Evolutionary conservation across 331 rosid species (phyloP).

Genomic region (Dryas integrifolia): DNA sequence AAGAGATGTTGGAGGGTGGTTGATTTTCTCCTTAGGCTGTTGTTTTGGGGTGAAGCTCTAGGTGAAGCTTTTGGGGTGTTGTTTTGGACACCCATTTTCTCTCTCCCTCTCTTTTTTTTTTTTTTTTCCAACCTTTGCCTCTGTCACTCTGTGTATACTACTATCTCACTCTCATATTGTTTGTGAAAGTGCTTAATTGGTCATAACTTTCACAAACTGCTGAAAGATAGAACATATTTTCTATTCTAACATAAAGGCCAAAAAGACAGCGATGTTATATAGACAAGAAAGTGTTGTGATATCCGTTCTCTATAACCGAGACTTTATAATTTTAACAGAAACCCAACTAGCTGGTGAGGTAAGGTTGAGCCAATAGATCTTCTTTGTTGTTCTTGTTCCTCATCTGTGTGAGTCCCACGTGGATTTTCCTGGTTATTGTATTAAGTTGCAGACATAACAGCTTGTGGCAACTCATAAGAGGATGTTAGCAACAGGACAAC

Average conservation of each 20-base stretch:
- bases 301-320: conserved; percentile 28
- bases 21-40: conserved; percentile 29
- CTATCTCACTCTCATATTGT: neutral
- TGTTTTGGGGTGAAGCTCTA: conserved; percentile 10
- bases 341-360: neutral
- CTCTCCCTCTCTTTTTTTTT: neutral
- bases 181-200: neutral
- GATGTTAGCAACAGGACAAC: conserved; percentile 35
- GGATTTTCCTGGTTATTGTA: conserved; percentile 15
- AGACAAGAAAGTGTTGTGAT: conserved; percentile 45
- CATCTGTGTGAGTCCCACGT: conserved; percentile 41
- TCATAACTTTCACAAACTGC: conserved; percentile 18
- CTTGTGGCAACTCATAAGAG: conserved; percentile 27
- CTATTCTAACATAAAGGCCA: conserved; percentile 14
- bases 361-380: neutral
- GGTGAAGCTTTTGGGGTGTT: conserved; percentile 16
- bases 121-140: neutral
- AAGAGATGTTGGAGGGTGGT: conserved; percentile 49
- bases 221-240: conserved; percentile 13
- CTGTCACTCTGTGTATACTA: neutral
- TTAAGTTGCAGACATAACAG: conserved; percentile 16
- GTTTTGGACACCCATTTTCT: conserved; percentile 42
- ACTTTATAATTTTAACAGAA: neutral
- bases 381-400: conserved; percentile 29
- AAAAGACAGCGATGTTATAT: conserved; percentile 37